Conservation (phyloP, 805 yeast species). For the Yarrowia yakushimensis region DNA sequence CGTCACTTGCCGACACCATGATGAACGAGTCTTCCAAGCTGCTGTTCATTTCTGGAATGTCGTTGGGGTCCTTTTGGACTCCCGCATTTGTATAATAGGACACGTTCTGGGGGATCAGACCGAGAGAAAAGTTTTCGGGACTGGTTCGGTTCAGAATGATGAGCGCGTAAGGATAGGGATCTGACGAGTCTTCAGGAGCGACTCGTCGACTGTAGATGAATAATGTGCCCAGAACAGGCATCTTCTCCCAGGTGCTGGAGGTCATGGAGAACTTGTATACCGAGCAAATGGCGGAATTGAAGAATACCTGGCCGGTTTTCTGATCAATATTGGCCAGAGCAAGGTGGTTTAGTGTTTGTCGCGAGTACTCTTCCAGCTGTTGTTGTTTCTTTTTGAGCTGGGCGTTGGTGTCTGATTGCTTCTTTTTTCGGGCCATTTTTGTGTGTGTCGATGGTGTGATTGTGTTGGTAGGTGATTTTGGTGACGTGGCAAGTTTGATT, state of each 20-base stretch:
- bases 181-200: conserved; percentile 27
- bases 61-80: conserved; percentile 11
- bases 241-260: conserved; percentile 40
- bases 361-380: conserved; percentile 18
- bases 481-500: not conserved
- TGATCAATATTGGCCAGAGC: conserved; percentile 41
- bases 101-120: conserved; percentile 35
- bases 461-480: not conserved
- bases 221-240: conserved; percentile 40
- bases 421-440: conserved; percentile 19
- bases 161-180: conserved; percentile 38
- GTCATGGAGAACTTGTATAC: conserved; percentile 40
- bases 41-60: conserved; percentile 36
- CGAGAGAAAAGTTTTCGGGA: conserved; percentile 38
- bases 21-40: conserved; percentile 38
- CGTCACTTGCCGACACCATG: conserved; percentile 38
- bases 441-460: not conserved
- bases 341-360: conserved; percentile 34
- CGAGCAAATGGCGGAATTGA: conserved; percentile 42
- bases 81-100: conserved; percentile 24
- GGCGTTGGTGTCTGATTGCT: conserved; percentile 11
- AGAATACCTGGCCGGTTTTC: conserved; percentile 37
- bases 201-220: conserved; percentile 40
- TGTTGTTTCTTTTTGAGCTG: conserved; percentile 17
- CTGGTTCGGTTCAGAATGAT: conserved; percentile 39